Conservation (phyloP, 2,329 filamentous ascomycete species). For the Ascochyta fabae region DNA sequence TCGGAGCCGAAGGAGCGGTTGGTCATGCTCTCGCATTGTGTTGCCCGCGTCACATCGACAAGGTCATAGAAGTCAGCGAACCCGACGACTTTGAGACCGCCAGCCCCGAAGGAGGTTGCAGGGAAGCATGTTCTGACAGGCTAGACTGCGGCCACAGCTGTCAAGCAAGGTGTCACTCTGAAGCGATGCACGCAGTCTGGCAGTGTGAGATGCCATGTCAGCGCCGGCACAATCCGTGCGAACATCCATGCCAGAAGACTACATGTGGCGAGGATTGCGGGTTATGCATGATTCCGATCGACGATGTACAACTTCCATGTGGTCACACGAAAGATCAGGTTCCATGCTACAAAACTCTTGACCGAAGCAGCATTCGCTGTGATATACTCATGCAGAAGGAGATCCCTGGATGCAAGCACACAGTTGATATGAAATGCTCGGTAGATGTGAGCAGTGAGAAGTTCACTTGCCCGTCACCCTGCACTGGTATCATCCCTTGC, state of each 20-base stretch:
- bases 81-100: conserved; percentile 38
- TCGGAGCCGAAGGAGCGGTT: conserved; percentile 45
- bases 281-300: conserved; percentile 24
- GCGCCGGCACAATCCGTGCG: conserved; percentile 30
- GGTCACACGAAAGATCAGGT: conserved; percentile 33
- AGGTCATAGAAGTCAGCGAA: conserved; percentile 25
- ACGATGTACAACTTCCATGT: conserved; percentile 37
- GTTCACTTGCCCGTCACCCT: conserved; percentile 60
- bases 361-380: conserved; percentile 59
- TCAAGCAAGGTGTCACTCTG: conserved; percentile 38
- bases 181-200: conserved; percentile 36
- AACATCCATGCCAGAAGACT: conserved; percentile 36
- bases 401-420: conserved; percentile 64
- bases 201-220: conserved; percentile 36
- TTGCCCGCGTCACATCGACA: conserved; percentile 40
- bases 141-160: conserved; percentile 42
- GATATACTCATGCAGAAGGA: conserved; percentile 52
- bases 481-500: conserved; percentile 58
- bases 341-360: conserved; percentile 44
- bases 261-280: conserved; percentile 41
- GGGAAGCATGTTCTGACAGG: conserved; percentile 27
- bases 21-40: conserved; percentile 29
- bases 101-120: conserved; percentile 44
- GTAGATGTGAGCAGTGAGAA: conserved; percentile 50
- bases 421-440: conserved; percentile 58